Percentiles rank a stretch among this genome's conserved stretches.
phyloP scores from a whole-genome alignment of 2,329 filamentous ascomycete genomes.

The Cladosporium oxysporum region DNA sequence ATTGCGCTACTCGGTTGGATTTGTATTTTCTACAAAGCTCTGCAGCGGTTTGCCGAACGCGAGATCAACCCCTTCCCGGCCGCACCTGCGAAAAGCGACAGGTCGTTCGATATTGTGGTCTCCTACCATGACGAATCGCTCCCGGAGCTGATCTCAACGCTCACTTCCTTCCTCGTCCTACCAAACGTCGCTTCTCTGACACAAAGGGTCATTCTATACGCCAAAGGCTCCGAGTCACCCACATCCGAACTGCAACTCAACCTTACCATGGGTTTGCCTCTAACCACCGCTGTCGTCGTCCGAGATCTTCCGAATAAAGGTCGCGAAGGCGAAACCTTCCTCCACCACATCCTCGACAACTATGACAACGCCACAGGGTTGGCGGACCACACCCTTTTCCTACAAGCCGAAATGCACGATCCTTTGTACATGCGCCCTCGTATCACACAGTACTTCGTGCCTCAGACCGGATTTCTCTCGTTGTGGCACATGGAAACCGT shows the following conservation, averaged over 20 bases:
- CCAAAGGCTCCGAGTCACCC: slow-evolving; percentile 21
- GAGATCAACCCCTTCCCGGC: slow-evolving; percentile 1
- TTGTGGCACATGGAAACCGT: slow-evolving; percentile 41
- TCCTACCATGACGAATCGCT: slow-evolving; percentile 24
- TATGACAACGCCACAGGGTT: slow-evolving; percentile 41
- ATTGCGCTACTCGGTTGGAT: slow-evolving; percentile 2
- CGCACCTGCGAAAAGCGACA: not conserved
- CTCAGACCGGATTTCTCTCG: slow-evolving; percentile 49
- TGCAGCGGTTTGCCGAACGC: slow-evolving; percentile 1
- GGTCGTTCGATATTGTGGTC: slow-evolving; percentile 22
- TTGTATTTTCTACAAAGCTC: slow-evolving; percentile 7
- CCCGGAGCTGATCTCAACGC: slow-evolving; percentile 14
- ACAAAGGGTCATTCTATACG: slow-evolving; percentile 23
- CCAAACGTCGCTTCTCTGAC: slow-evolving; percentile 6
- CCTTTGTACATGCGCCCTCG: slow-evolving; percentile 41
- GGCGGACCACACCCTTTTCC: slow-evolving; percentile 50
- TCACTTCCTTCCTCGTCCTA: slow-evolving; percentile 18
- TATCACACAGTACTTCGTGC: slow-evolving; percentile 41
- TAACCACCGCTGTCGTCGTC: slow-evolving; percentile 24
- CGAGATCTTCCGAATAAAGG: slow-evolving; percentile 43
- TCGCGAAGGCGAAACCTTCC: slow-evolving; percentile 49
- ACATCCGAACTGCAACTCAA: slow-evolving; percentile 8
- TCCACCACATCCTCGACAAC: slow-evolving; percentile 47
- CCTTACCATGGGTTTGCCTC: slow-evolving; percentile 1
- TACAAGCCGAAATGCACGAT: slow-evolving; percentile 50